A percentile compares a stretch with the other conserved stretches of the same genome.
Evolutionary conservation across 139 green algal genomes (phyloP).

Genomic region (Chlorella vulgaris): DNA sequence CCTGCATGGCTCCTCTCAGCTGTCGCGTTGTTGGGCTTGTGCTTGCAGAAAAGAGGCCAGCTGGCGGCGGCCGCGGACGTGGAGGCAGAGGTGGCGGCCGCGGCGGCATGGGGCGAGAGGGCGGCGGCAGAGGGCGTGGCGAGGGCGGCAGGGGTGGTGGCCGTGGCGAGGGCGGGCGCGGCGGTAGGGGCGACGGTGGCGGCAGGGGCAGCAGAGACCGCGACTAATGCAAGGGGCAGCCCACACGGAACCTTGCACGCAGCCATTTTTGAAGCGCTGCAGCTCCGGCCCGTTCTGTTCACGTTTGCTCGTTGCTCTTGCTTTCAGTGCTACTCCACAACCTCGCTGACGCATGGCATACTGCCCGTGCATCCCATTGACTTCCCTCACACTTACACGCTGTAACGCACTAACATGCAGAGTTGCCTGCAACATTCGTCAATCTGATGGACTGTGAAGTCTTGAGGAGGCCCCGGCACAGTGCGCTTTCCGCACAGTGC

Average conservation of each 20-base stretch:
- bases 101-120: slow-evolving; percentile 32
- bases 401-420: too few relatives aligned
- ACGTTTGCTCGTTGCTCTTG: neutral
- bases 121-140: slow-evolving; percentile 37
- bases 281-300: too few relatives aligned
- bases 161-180: neutral
- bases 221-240: too few relatives aligned
- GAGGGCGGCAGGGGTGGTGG: slow-evolving; percentile 31
- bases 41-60: slow-evolving; percentile 42
- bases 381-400: too few relatives aligned
- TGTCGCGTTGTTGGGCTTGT: neutral
- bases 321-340: neutral
- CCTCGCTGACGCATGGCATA: too few relatives aligned
- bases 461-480: too few relatives aligned
- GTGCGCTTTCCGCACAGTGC: too few relatives aligned
- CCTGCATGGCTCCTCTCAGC: too few relatives aligned
- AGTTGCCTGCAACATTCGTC: too few relatives aligned
- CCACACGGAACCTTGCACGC: too few relatives aligned
- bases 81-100: slow-evolving; percentile 29
- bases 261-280: slow-evolving; percentile 1
- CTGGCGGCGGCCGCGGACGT: slow-evolving; percentile 39
- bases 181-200: neutral
- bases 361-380: too few relatives aligned
- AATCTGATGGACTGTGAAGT: too few relatives aligned
- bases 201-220: neutral